Evolutionary conservation across 768 basidiomycete genomes (phyloP), one percentile per base, ranked within the genome.

Genomic region (Tulasnella calospora): DNA sequence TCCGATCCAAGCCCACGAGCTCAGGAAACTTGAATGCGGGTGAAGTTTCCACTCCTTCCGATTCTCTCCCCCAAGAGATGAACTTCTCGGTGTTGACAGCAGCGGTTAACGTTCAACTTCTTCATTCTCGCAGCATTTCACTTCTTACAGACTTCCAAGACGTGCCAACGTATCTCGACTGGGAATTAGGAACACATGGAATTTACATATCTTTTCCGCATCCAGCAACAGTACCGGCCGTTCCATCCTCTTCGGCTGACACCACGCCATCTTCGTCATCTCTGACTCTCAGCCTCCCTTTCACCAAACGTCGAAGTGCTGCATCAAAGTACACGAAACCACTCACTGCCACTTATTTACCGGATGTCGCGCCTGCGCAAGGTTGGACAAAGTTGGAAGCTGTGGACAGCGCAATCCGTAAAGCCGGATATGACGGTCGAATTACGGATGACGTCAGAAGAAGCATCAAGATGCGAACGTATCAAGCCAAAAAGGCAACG

Each of bases 361-460:
- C 98, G 6, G 92, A 98, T 76, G 93, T 99, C 79, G 92, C 94
- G 61, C 89, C 92, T 0, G 94, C 95, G 47, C 97, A 99, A 84
- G 96, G 94, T 9, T 99, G 98, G 98, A 89, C 91, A 80, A 93
- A 92, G 88, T 86, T 92, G 78, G 93, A 98, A 84, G 92, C 97
- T 9, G 85, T 99, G 51, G 92, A 96, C 81, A 95, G 92, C 81
- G 95, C 96, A 38, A 95, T 99, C 80, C 89, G 90, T 80, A 99
- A 99, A 85, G 94, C 96, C 4, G 98, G 96, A 3, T 99, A 92
- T 92, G 89, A 84, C 78, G 94, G 94, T 1, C 84, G 84, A 73
- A 93, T 96, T 82, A 93, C 91, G 0, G 95, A 97, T 83, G 93
- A 93, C 81, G 84, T 95, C 73, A 87, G 94, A 71, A 87, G 92